Percentiles rank a stretch among this genome's conserved stretches.
Evolutionary conservation across 1,284 basidiomycete genomes (phyloP).

Genomic region (Rhizopogon parksii): DNA sequence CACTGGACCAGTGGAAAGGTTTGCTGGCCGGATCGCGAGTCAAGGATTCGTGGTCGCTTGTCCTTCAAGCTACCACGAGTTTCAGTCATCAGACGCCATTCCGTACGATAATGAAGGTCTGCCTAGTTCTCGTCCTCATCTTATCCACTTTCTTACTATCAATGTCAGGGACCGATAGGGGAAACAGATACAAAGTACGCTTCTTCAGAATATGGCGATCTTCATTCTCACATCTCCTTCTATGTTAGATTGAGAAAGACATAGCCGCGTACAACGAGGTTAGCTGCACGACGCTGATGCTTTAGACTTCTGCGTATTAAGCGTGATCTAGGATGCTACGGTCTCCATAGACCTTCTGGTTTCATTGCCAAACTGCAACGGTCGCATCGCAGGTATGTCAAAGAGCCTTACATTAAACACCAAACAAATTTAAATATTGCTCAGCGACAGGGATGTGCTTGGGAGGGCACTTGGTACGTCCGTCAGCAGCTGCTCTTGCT

Average conservation of each 20-base stretch:
- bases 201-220: neutral
- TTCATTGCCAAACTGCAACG: slow-evolving; percentile 77
- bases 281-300: neutral
- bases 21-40: slow-evolving; percentile 87
- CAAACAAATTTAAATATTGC: slow-evolving; percentile 3
- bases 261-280: slow-evolving; percentile 83
- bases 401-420: neutral
- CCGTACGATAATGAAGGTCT: slow-evolving; percentile 82
- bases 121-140: slow-evolving; percentile 5
- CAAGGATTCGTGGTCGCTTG: slow-evolving; percentile 80
- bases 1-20: slow-evolving; percentile 81
- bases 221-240: slow-evolving; percentile 1
- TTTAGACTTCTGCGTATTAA: neutral
- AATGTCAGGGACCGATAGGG: slow-evolving; percentile 63
- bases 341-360: slow-evolving; percentile 69
- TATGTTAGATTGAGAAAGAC: slow-evolving; percentile 70
- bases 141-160: neutral
- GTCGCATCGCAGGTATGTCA: slow-evolving; percentile 70
- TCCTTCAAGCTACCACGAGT: slow-evolving; percentile 85
- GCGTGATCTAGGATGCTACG: slow-evolving; percentile 56
- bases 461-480: slow-evolving; percentile 71
- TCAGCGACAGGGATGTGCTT: slow-evolving; percentile 81
- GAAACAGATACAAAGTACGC: slow-evolving; percentile 80
- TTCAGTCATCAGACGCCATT: slow-evolving; percentile 79
- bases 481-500: neutral